Conservation (phyloP, 306 rosid species). For the Gynostemma pentaphyllum region DNA sequence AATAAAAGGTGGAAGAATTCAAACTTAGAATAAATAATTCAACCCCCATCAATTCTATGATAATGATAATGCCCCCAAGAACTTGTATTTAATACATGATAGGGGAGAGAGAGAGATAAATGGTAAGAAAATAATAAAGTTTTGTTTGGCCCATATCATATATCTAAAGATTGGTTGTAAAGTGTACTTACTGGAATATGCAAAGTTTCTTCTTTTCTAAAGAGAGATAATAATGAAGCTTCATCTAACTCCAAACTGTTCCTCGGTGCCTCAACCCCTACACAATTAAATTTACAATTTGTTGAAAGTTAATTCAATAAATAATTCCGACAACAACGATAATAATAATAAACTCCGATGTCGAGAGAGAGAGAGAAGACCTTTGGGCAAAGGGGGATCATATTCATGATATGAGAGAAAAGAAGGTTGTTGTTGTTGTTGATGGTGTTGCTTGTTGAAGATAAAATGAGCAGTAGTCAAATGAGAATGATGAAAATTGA, state of each 20-base stretch:
- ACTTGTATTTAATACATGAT: no score
- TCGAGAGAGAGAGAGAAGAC: background rate
- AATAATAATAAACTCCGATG: background rate
- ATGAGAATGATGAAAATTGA: background rate
- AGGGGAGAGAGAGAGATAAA: constrained; percentile 2
- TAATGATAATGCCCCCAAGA: no score
- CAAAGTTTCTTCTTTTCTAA: constrained; percentile 36
- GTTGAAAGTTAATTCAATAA: background rate
- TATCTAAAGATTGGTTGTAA: no score
- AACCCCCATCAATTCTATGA: no score
- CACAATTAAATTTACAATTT: background rate
- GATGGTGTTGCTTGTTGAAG: background rate
- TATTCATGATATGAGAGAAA: background rate
- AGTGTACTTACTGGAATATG: constrained; percentile 12
- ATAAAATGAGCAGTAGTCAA: background rate
- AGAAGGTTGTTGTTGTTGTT: background rate
- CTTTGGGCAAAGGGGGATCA: background rate
- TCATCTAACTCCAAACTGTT: constrained; percentile 62
- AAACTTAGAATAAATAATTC: no score
- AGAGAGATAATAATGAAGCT: constrained; percentile 19
- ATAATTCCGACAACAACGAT: background rate
- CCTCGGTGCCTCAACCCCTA: constrained; percentile 69
- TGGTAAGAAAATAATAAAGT: constrained; percentile 45
- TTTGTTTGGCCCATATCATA: no score
- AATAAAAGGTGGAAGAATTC: no score